Base-by-base conservation (phyloP, 1,284 basidiomycete species). In the Cutaneotrichosporon dermatis region DNA sequence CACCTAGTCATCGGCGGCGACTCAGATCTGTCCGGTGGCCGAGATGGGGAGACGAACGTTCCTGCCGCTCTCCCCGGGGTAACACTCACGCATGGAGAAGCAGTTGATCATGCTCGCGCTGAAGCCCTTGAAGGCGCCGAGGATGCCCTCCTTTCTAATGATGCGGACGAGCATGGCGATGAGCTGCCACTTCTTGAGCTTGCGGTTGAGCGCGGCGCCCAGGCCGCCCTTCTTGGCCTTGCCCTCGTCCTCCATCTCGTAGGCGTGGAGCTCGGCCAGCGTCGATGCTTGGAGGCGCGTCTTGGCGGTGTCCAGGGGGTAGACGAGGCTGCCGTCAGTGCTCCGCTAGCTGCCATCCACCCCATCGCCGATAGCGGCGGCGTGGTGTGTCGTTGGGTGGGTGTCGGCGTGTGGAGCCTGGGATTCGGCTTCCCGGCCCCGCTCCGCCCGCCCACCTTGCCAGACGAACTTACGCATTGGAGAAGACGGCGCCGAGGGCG, bases 101-200 rank as follows among this genome's bases (percentile, higher is more conserved):
- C 92, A 95, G 78, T 97, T 98, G 68, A 98, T 82, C 94, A 99
- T 98, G 60, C 89, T 97, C n/a, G 96, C 96, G 42, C 86, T 83
- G 74, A 98, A 99, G 4, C 96, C 96, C 61, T 88, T 86, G 80
- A 97, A 99, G 72, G 88, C 87, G 0, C 92, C 94, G 6, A 74
- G 62, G 55, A 94, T 67, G 0, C 93, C 93, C 66, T 96, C 91
- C 63, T 86, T 85, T 66, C 83, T 83, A 70, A 90, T 80, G 65
- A 95, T 88, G 67, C 83, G 81, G 57, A 86, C 66, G 37, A 94
- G 75, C 58, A 93, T 81, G 12, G 82, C 73, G 35, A 87, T 70
- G 77, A 94, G 83, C 40, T 72, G 66, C 62, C 73, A 75, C 54
- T 67, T 69, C 53, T 65, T 69, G 35, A 77, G 60, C 58, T 67